Percentiles rank a stretch among this genome's conserved stretches.
These are phyloP conservation scores for Panicum hallii DNA, from an alignment of 202 grass and related monocot species.

Conservation along the genomic window DNA sequence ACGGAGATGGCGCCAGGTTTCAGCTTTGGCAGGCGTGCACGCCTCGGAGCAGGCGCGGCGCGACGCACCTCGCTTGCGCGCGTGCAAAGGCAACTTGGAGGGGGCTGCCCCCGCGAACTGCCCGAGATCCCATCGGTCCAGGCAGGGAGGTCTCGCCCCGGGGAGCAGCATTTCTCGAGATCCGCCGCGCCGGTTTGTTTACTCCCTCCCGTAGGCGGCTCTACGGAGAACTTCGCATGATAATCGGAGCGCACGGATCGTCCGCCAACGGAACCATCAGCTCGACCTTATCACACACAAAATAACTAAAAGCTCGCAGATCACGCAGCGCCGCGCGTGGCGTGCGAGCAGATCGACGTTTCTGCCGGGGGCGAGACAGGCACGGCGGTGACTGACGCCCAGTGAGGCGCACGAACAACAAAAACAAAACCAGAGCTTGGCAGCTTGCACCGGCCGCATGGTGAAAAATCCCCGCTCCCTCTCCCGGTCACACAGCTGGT, in stretches of 20 bases:
- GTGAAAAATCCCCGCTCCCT: not conserved
- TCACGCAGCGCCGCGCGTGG: not conserved
- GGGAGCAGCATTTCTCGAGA: constrained; percentile 29
- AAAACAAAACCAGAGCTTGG: not conserved
- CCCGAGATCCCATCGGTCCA: constrained; percentile 20
- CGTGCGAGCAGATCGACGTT: not conserved
- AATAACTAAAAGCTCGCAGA: not conserved
- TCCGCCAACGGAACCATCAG: not conserved
- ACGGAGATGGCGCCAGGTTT: not conserved
- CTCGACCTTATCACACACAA: too few relatives aligned
- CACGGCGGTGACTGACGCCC: too few relatives aligned
- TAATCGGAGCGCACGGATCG: not conserved
- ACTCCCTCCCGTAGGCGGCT: not conserved
- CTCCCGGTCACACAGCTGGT: constrained; percentile 10
- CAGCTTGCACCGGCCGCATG: not conserved
- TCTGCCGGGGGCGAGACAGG: not conserved
- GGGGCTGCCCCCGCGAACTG: not conserved
- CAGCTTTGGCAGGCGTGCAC: not conserved
- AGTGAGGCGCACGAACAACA: not conserved
- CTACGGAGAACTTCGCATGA: not conserved
- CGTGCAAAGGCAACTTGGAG: not conserved
- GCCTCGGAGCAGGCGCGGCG: not conserved
- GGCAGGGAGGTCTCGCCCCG: not conserved
- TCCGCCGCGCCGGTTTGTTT: constrained; percentile 28
- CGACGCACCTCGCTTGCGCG: not conserved